A percentile compares a stretch with the other conserved stretches of the same genome.
phyloP scores from a whole-genome alignment of 805 yeast genomes.

The Dipodascopsis tothii region DNA sequence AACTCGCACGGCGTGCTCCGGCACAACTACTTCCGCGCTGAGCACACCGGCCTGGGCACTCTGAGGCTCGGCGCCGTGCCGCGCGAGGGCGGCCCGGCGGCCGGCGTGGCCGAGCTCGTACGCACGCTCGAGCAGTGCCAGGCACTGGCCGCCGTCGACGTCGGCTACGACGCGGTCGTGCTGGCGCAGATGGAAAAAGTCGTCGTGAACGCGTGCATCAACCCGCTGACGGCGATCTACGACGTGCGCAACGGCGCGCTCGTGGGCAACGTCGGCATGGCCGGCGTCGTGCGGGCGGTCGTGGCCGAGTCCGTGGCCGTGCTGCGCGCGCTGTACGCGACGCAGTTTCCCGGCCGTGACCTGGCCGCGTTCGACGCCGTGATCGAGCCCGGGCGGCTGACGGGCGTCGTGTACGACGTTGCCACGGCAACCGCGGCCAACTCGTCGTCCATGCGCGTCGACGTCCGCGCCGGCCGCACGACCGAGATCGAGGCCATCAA shows the following conservation, averaged over 20 bases:
- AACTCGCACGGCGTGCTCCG: constrained; percentile 66
- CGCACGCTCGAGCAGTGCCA: constrained; percentile 6
- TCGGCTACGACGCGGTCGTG: constrained; percentile 40
- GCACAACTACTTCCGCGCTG: constrained; percentile 20
- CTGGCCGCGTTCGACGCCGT: constrained; percentile 1
- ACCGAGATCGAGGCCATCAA: constrained; percentile 81
- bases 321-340: constrained; percentile 4
- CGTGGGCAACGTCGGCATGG: constrained; percentile 27
- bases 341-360: constrained; percentile 5
- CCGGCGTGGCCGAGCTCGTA: constrained; percentile 1
- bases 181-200: constrained; percentile 67
- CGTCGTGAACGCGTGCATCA: constrained; percentile 72
- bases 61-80: constrained; percentile 56
- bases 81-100: constrained; percentile 15
- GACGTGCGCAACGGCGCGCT: constrained; percentile 76
- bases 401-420: constrained; percentile 36
- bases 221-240: constrained; percentile 70
- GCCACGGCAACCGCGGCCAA: constrained; percentile 48
- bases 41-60: constrained; percentile 72
- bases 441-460: constrained; percentile 66
- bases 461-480: constrained; percentile 42
- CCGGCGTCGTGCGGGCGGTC: constrained; percentile 1
- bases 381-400: constrained; percentile 31
- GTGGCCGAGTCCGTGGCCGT: constrained; percentile 35
- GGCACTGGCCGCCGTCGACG: constrained; percentile 13